phyloP scores from a whole-genome alignment of 495 filamentous ascomycete genomes.

The Trichocladium uniseriatum region DNA sequence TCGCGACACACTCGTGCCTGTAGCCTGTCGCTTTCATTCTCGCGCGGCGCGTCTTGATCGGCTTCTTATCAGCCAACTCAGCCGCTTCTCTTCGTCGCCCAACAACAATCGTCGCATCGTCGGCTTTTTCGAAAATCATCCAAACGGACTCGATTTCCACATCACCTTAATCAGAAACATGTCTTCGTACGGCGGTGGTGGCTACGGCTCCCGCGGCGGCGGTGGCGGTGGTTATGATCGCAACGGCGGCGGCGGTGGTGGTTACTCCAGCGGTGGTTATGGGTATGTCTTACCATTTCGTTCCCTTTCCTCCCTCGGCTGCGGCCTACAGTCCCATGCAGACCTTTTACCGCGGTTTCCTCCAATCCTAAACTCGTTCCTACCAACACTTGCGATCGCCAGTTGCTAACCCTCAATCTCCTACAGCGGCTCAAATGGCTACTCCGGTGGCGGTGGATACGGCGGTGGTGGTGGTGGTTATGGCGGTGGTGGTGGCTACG shows the following conservation, averaged over 20 bases:
- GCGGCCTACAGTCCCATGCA: too few species aligned
- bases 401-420: slow-evolving; percentile 17
- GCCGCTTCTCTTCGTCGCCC: background rate
- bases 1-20: slow-evolving; percentile 1
- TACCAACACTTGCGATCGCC: slow-evolving; percentile 20
- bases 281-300: slow-evolving; percentile 16
- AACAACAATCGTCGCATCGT: background rate
- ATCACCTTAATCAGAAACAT: slow-evolving; percentile 45
- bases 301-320: slow-evolving; percentile 1
- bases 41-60: background rate
- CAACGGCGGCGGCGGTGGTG: slow-evolving; percentile 21
- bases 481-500: slow-evolving; percentile 32
- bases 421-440: slow-evolving; percentile 26
- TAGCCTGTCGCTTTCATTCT: slow-evolving; percentile 7
- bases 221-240: slow-evolving; percentile 31
- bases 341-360: slow-evolving; percentile 8
- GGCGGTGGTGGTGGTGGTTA: slow-evolving; percentile 32
- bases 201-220: slow-evolving; percentile 46
- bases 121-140: background rate
- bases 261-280: slow-evolving; percentile 17
- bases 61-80: background rate
- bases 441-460: slow-evolving; percentile 15
- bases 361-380: slow-evolving; percentile 8
- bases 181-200: slow-evolving; percentile 52
- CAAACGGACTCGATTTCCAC: background rate